Evolutionary conservation across 164 flowering plant genomes (phyloP), one percentile per base, ranked within the genome.

Genomic region (Stephania cephalantha): DNA sequence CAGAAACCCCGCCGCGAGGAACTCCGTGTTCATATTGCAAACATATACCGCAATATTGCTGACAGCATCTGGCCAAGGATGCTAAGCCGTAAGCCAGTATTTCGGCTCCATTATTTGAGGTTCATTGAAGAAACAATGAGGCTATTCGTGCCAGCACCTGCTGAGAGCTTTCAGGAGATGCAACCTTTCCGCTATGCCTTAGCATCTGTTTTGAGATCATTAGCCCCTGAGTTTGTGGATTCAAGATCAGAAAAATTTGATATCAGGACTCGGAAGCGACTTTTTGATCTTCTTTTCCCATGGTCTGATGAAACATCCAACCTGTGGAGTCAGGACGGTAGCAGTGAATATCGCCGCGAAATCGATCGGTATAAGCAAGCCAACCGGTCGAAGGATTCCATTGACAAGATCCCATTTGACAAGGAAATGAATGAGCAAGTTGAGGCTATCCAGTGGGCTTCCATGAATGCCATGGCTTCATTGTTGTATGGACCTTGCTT

Each of bases 401-500:
- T 88, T 0, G 99, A 96, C 78, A 96, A 91, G 82, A 83, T 96
- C 70, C 88, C 92, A 72, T 96, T 96, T 86, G 99, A 96, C 79
- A 92, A 92, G 81, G 98, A 94, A 82, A 73, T 96, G 79, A 87
- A 72, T 77, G 99, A 96, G 78, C 99, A 96, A 80, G 86, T 92
- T 75, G 99, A 96, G 81, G 95, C 97, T 53, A 90, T 96, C 71
- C 99, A 96, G 83, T 92, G 98, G 98, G 97, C 93, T 31, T 91
- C 99, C 72, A 89, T 91, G 95, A 92, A 88, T 89, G 99, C 98
- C 50, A 86, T 96, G 95, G 97, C 98, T 77, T 93, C 99, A 15
- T 86, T 96, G 46, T 81, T 96, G 46, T 92, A 94, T 83, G 98
- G 98, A 46, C 97, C 98, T 72, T 96, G 99, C 82, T 91, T 96